Base-by-base conservation (phyloP, 345 rosid genomes). In the Citrus medica region DNA sequence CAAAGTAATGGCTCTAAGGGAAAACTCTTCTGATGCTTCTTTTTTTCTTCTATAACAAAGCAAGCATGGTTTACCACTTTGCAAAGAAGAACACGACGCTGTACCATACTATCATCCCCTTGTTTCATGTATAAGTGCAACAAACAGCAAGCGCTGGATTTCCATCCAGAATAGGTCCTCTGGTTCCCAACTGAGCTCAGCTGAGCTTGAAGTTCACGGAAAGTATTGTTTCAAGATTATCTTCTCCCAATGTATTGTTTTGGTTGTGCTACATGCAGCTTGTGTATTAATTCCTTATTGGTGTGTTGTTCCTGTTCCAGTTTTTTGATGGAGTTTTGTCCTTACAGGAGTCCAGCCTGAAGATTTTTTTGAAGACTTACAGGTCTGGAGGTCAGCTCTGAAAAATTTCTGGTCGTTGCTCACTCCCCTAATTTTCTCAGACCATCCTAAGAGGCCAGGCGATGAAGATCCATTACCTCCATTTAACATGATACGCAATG, bases 401-500 rank as follows among this genome's bases (percentile, higher is more conserved):
- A 92, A 84, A 87, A 92, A 91, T 77, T 90, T 89, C 84, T 96
- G 99, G 98, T 96, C 99, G 56, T 88, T 94, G 84, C 93, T 96
- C 65, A 92, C 98, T 28, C 99, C 99, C 9, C 77, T 96, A 80
- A 96, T 96, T 70, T 96, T 96, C 86, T 96, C 99, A 32, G 99
- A 96, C 88, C 99, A 96, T 82, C 99, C 99, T 14, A 96, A 96
- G 86, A 92, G 99, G 84, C 99, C 98, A 1, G 99, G 98, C 4
- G 99, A 96, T 88, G 98, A 96, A 83, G 99, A 92, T 80, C 99
- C 98, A 30, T 85, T 90, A 73, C 98, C 98, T 22, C 99, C 99
- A 65, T 96, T 86, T 82, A 92, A 94, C 87, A 94, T 96, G 98
- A 82, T 96, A 76, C 98, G 98, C 65, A 96, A 96, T 85, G 99